Base-by-base conservation (phyloP, 1,284 basidiomycete species). In the Ustilago loliicola region DNA sequence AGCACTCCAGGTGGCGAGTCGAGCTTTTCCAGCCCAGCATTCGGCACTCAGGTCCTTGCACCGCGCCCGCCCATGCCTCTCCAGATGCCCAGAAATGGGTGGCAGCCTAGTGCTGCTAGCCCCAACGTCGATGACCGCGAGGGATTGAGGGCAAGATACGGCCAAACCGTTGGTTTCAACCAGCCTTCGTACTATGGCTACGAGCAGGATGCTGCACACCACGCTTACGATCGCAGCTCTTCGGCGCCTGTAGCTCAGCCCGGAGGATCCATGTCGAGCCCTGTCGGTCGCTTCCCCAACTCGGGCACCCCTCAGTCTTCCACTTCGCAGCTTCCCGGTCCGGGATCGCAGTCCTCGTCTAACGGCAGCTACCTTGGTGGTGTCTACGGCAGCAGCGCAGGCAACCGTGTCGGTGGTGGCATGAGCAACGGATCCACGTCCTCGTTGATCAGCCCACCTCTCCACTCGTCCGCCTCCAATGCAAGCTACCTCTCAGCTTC, bases 41-140 rank as follows among this genome's bases (percentile, higher is more conserved):
- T 77, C 13, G 57, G 57, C 52, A 63, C 63, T 2, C 75, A 77
- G 60, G 60, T 55, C 17, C 50, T 73, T 13, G 40, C 57, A 3
- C 54, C 74, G 30, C 70, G 75, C 47, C 59, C 70, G 3, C 75
- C 71, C n/a, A 69, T 73, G 70, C 63, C 75, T 45, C 66, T 77
- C 13, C 66, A 68, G 59, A 77, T 77, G 66, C 70, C 70, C 25
- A 47, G 51, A 56, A 66, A 61, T 30, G 52, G 27, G 9, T 77
- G 75, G 75, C 75, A 62, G 23, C 30, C 61, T 23, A 72, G 58
- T 60, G 42, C 54, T 29, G 9, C 64, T 34, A 66, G 60, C 51
- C 66, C 59, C 29, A 67, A 54, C 29, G 56, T 61, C 21, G 75
- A 77, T 54, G 75, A 77, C 34, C 70, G 75, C 21, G 75, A 77